These are phyloP conservation scores for Telopea speciosissima DNA, from an alignment of 177 flowering plant genomes.

Conservation along the genomic window DNA sequence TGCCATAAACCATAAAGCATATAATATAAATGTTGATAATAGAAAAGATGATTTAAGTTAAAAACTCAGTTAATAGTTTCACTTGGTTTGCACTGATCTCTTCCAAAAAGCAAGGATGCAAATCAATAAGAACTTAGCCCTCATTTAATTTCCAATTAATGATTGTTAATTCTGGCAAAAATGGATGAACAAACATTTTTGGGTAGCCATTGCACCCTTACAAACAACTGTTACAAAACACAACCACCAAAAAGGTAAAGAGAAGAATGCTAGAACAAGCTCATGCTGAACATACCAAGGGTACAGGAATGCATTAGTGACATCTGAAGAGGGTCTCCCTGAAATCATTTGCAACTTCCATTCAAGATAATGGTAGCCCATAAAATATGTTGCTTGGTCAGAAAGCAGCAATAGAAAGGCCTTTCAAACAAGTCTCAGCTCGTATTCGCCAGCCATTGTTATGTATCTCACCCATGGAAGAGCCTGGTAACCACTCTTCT, in stretches of 20 bases:
- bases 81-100: no score
- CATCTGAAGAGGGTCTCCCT: conserved; percentile 1
- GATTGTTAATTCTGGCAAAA: conserved; percentile 18
- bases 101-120: not conserved
- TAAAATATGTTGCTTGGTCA: not conserved
- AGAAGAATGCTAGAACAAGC: not conserved
- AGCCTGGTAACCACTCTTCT: conserved; percentile 96
- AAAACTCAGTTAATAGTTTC: no score
- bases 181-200: conserved; percentile 12
- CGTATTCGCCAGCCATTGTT: conserved; percentile 98
- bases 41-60: no score
- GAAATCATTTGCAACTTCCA: not conserved
- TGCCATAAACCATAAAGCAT: no score
- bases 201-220: conserved; percentile 10
- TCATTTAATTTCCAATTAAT: conserved; percentile 5
- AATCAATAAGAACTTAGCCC: not conserved
- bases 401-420: not conserved
- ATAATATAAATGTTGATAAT: no score
- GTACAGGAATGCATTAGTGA: not conserved
- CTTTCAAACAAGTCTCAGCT: conserved; percentile 70
- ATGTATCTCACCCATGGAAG: conserved; percentile 99
- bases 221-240: conserved; percentile 12
- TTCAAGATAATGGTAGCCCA: not conserved
- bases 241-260: not conserved
- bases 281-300: conserved; percentile 4